These are phyloP conservation scores for Ophioceras dolichostomum DNA, from an alignment of 2,329 filamentous ascomycete species.

Conservation along the genomic window DNA sequence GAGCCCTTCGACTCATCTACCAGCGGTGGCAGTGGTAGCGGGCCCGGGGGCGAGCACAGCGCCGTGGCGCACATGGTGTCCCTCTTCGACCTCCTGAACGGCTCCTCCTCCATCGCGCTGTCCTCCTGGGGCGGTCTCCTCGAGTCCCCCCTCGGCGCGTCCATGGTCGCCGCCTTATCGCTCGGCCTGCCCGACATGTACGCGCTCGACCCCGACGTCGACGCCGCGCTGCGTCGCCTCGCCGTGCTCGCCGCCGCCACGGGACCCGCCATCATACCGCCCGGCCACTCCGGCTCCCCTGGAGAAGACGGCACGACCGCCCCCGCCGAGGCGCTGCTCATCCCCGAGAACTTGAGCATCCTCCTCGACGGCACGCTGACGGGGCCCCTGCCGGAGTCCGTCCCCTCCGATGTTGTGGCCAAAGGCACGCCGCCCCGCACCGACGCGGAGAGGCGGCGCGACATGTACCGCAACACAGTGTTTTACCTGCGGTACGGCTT, in stretches of 20 bases:
- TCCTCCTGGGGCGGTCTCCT: conserved; percentile 1
- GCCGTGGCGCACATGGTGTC: neutral
- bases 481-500: conserved; percentile 2
- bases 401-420: neutral
- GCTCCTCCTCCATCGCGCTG: conserved; percentile 1
- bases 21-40: neutral
- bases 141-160: neutral
- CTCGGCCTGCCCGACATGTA: conserved; percentile 1
- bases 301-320: neutral
- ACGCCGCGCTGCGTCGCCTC: neutral
- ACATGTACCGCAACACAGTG: conserved; percentile 3
- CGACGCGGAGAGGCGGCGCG: neutral
- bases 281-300: neutral
- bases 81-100: conserved; percentile 3
- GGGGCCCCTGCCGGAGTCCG: neutral
- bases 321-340: neutral
- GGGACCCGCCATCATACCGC: neutral
- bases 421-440: neutral
- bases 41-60: neutral
- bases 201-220: neutral
- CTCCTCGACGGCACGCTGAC: neutral
- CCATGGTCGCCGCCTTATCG: neutral
- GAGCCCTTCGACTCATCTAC: neutral
- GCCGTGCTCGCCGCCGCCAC: conserved; percentile 1
- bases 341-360: neutral